Evolutionary conservation across 2,329 filamentous ascomycete genomes (phyloP).

Genomic region (Penicillium crustosum): DNA sequence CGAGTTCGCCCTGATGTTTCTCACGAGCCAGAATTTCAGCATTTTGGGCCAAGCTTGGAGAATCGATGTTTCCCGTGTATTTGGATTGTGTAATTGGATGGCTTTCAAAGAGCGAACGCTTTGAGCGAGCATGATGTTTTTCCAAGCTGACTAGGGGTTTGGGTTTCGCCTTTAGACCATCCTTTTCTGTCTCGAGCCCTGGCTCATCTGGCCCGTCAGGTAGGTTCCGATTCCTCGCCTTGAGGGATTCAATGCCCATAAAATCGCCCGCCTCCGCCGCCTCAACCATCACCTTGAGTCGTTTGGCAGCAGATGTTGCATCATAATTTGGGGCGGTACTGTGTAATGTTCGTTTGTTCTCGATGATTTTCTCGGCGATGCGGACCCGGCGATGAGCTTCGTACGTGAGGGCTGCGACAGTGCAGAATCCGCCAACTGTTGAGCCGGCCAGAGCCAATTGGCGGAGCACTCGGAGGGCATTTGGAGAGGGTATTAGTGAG

Average conservation of each 20-base stretch:
- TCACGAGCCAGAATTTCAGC: constrained; percentile 15
- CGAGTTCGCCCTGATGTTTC: constrained; percentile 7
- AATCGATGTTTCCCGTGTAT: background rate
- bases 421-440: constrained; percentile 43
- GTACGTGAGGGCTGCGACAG: constrained; percentile 44
- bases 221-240: constrained; percentile 23
- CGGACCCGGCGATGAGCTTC: constrained; percentile 43
- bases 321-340: constrained; percentile 44
- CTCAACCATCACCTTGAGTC: constrained; percentile 44
- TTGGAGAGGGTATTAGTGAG: constrained; percentile 44
- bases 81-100: background rate
- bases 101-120: background rate
- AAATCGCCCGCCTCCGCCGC: constrained; percentile 47
- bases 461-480: constrained; percentile 45
- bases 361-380: constrained; percentile 44
- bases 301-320: constrained; percentile 39
- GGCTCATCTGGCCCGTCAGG: constrained; percentile 6
- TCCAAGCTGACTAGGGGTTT: constrained; percentile 5
- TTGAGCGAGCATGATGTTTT: constrained; percentile 4
- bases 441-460: constrained; percentile 37
- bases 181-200: background rate
- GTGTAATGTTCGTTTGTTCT: constrained; percentile 45
- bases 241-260: constrained; percentile 40
- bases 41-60: constrained; percentile 2
- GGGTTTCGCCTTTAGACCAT: background rate